Conservation (phyloP, 2,329 filamentous ascomycete species). For the Scedosporium boydii region DNA sequence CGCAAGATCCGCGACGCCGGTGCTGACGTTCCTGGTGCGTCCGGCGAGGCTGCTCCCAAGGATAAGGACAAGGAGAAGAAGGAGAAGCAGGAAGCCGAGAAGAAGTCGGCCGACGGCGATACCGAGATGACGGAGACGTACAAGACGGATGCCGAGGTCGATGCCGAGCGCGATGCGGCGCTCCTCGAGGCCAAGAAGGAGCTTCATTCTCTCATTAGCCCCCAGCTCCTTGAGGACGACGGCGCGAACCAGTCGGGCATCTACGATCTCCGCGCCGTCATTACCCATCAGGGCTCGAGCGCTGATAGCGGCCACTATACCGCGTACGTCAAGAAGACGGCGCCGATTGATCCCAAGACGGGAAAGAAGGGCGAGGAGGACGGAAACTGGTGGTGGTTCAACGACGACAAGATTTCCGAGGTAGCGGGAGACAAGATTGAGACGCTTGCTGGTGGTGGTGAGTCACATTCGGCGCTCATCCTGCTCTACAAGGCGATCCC, state of each 20-base stretch:
- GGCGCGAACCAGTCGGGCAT: constrained; percentile 88
- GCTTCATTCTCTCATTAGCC: constrained; percentile 66
- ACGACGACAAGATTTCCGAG: constrained; percentile 93
- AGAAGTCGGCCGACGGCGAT: constrained; percentile 47
- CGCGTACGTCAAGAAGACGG: constrained; percentile 90
- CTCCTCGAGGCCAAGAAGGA: constrained; percentile 81
- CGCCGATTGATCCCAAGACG: constrained; percentile 59
- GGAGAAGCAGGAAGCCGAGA: constrained; percentile 23
- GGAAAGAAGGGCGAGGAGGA: constrained; percentile 75
- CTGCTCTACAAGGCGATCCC: constrained; percentile 69
- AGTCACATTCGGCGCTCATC: constrained; percentile 75
- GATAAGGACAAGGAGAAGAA: constrained; percentile 37
- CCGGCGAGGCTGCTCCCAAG: constrained; percentile 40
- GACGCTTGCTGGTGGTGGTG: constrained; percentile 78
- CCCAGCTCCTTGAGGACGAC: constrained; percentile 64
- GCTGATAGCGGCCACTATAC: constrained; percentile 98
- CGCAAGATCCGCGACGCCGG: constrained; percentile 49
- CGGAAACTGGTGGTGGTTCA: constrained; percentile 99
- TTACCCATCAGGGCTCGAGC: constrained; percentile 93
- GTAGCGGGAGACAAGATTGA: constrained; percentile 88
- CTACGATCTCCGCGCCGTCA: constrained; percentile 87
- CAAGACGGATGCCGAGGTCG: constrained; percentile 91
- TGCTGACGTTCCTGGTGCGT: constrained; percentile 28
- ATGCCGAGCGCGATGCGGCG: constrained; percentile 70
- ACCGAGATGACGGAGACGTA: constrained; percentile 64